Percentiles rank a stretch among this genome's conserved stretches.
These are phyloP conservation scores for Cladosporium austrohemisphaericum DNA, from an alignment of 2,329 filamentous ascomycete genomes.

Conservation along the genomic window DNA sequence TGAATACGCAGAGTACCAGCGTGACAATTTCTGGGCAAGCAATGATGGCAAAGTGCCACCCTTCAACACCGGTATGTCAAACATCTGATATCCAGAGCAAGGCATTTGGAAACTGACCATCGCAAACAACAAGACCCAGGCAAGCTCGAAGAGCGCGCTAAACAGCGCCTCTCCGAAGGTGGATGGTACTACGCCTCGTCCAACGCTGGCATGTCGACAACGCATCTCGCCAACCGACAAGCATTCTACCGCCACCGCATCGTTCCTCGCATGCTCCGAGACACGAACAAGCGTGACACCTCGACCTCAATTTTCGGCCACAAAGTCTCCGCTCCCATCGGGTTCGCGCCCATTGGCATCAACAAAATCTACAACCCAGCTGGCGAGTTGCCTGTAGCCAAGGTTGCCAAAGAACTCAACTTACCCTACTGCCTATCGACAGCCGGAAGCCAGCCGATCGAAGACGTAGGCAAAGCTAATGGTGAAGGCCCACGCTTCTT, in stretches of 20 bases:
- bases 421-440: conserved; percentile 59
- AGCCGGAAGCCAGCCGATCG: conserved; percentile 54
- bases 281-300: conserved; percentile 58
- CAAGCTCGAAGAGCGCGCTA: conserved; percentile 57
- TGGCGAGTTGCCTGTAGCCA: conserved; percentile 58
- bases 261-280: conserved; percentile 58
- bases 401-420: conserved; percentile 56
- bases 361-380: conserved; percentile 61
- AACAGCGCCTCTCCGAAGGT: conserved; percentile 53
- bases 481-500: conserved; percentile 54
- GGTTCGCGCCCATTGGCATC: conserved; percentile 63
- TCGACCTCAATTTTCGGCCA: conserved; percentile 58
- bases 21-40: conserved; percentile 52
- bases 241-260: conserved; percentile 63
- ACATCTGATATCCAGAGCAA: background rate
- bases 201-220: conserved; percentile 53
- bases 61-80: conserved; percentile 50
- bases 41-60: conserved; percentile 49
- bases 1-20: conserved; percentile 54
- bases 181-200: conserved; percentile 59
- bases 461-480: conserved; percentile 56
- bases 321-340: conserved; percentile 56
- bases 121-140: conserved; percentile 45
- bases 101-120: background rate
- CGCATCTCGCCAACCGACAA: conserved; percentile 56